Evolutionary conservation across 108 stramenopile species (phyloP), one percentile per base, ranked within the genome.

Genomic region (Phaeodactylum tricornutum): DNA sequence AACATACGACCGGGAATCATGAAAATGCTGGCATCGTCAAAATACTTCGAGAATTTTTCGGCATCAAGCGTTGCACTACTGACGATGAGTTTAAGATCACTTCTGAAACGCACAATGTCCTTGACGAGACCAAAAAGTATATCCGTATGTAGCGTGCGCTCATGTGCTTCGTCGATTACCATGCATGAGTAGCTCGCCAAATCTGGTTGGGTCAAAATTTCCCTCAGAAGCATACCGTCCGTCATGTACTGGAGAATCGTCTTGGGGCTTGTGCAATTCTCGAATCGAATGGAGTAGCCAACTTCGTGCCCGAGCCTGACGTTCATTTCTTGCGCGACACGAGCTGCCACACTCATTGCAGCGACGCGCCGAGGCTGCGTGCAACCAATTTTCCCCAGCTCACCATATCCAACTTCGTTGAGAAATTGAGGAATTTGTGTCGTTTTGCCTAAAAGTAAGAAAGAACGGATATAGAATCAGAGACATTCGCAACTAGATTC

Each of bases 331-430:
- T 92, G 69, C 9, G 93, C 79, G 0, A 99, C 98, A 47, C 98
- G 92, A 17, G 97, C 85, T 0, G 98, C 98, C 19, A 98, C 97
- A 40, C 81, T 84, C 96, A 99, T 97, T 14, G 98, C 98, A 23
- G 98, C 98, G 23, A 99, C 96, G 20, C 98, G 87, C 23, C 98
- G 74, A 2, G 98, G 98, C 64, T 95, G 98, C 26, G 98, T 99
- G 53, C 96, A 97, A 1, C 96, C 98, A 50, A 99, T 90, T 56
- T 84, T 93, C 24, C 98, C 98, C 7, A 97, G 59, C 59, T 96
- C 87, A 12, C 85, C 79, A 62, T 97, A 98, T 19, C 98, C 98
- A 40, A 90, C 94, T 66, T 98, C 98, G 55, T 96, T 86, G 2
- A 98, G 75, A 42, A 87, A 98, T 69, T 98, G 98, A 3, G 98